These are phyloP conservation scores for Picochlorum sp. DNA, from an alignment of 139 green algal species.

Conservation along the genomic window DNA sequence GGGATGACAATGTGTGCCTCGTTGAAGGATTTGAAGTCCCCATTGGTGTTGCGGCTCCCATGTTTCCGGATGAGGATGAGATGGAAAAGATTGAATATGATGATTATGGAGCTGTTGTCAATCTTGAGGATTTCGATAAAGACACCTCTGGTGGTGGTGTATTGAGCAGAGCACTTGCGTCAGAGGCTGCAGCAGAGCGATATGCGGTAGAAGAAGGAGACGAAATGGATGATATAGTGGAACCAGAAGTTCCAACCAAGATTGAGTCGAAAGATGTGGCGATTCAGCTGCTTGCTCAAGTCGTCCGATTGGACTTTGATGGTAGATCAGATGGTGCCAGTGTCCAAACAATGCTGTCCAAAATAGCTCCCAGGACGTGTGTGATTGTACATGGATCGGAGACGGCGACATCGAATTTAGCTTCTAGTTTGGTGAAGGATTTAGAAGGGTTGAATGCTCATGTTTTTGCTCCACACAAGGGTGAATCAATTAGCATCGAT, in stretches of 20 bases:
- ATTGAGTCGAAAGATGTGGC: constrained; percentile 30
- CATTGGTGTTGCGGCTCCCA: constrained; percentile 41
- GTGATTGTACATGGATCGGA: constrained; percentile 42
- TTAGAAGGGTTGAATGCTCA: constrained; percentile 26
- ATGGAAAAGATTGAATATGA: constrained; percentile 48
- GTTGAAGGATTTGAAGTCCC: constrained; percentile 71
- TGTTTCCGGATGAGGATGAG: constrained; percentile 75
- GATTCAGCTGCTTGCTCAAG: constrained; percentile 37
- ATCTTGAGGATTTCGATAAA: constrained; percentile 45
- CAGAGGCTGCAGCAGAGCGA: neutral
- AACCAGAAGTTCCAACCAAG: constrained; percentile 50
- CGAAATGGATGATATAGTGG: neutral
- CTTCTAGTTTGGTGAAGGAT: constrained; percentile 22
- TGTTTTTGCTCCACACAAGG: constrained; percentile 20
- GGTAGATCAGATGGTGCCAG: constrained; percentile 47
- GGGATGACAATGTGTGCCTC: constrained; percentile 21
- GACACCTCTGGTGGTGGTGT: constrained; percentile 12
- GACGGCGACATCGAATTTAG: constrained; percentile 27
- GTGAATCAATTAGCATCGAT: constrained; percentile 30
- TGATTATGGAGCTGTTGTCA: constrained; percentile 57
- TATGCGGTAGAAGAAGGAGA: constrained; percentile 14
- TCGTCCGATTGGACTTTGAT: constrained; percentile 53
- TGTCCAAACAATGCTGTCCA: constrained; percentile 46
- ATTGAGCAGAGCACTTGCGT: neutral
- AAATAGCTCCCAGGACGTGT: constrained; percentile 48